A percentile compares a stretch with the other conserved stretches of the same genome.
phyloP scores from a whole-genome alignment of 108 stramenopile species.

The Aurantiochytrium sp. region DNA sequence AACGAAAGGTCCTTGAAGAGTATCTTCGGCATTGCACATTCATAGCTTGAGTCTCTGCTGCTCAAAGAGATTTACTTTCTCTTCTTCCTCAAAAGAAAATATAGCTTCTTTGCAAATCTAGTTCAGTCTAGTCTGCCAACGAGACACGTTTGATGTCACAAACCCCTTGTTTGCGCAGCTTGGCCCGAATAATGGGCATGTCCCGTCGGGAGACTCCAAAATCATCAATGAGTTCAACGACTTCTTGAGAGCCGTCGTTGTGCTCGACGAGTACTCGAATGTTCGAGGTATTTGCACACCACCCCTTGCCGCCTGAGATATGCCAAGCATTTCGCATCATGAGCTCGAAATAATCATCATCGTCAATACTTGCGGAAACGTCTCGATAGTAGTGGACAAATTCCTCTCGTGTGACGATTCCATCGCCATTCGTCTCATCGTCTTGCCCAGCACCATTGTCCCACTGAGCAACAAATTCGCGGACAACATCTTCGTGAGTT shows the following conservation, averaged over 20 bases:
- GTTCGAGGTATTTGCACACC: slow-evolving; percentile 30
- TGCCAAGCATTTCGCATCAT: slow-evolving; percentile 55
- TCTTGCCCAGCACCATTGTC: slow-evolving; percentile 28
- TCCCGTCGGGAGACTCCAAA: slow-evolving; percentile 29
- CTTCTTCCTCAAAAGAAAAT: background rate
- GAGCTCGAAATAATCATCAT: slow-evolving; percentile 59
- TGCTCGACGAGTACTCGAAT: slow-evolving; percentile 48
- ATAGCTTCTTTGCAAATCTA: background rate
- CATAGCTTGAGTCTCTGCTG: too few species aligned
- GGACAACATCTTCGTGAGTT: slow-evolving; percentile 34
- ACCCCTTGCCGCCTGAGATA: slow-evolving; percentile 40
- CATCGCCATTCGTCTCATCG: slow-evolving; percentile 36
- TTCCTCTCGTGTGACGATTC: slow-evolving; percentile 45
- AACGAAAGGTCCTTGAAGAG: too few species aligned
- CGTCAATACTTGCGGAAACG: slow-evolving; percentile 43
- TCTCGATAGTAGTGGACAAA: slow-evolving; percentile 50
- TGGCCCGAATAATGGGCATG: slow-evolving; percentile 24
- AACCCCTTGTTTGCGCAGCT: background rate
- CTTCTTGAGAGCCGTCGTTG: slow-evolving; percentile 38
- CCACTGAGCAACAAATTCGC: slow-evolving; percentile 39
- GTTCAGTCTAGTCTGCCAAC: background rate
- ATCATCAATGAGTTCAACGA: slow-evolving; percentile 42
- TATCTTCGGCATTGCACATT: too few species aligned
- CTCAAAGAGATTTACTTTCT: too few species aligned
- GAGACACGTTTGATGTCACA: background rate